Evolutionary conservation across 1,139 yeast species (phyloP), one percentile per base, ranked within the genome.

Genomic region (Saccharomyces hybrid): DNA sequence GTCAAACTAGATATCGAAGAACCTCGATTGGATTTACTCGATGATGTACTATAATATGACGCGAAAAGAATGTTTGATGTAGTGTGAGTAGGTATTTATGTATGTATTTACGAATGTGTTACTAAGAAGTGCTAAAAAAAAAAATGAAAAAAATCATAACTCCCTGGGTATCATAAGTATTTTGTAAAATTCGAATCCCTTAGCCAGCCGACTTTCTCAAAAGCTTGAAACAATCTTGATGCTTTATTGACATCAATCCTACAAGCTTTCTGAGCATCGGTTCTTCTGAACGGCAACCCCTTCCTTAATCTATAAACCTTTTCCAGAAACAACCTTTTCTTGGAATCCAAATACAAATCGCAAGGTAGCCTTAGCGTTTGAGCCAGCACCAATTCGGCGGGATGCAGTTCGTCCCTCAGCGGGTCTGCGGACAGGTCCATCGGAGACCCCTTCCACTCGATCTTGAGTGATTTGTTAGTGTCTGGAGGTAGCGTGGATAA

Each of bases 391-490:
- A 86, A 78, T 72, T 93, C 99, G 2, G 97, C 96, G 0, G 97
- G 97, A 70, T 91, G 97, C 61, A 93, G 76, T 63, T 84, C 79
- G 51, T 75, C 74, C 53, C 79, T 71, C 61, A 88, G 78, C 27
- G 96, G 95, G 71, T 93, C 98, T 46, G 72, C 67, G 12, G 86
- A 77, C 58, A 93, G 78, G 70, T 88, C 95, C 97, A 93, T 89
- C 47, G 97, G 96, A 64, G 90, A 95, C 9, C 98, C 98, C 74
- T 91, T 91, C 99, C 99, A 93, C 68, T 91, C 98, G 50, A 95
- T 88, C 67, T 86, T 86, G 64, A 93, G 77, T 62, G 90, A 82
- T 71, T 86, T 84, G 50, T 73, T 61, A 65, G 83, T 83, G 64
- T 82, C 83, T 24, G 79, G 74, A 32, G 95, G 90, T 57, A 93